phyloP scores from a whole-genome alignment of 2,329 filamentous ascomycete genomes.

The Mollisia scopiformis region DNA sequence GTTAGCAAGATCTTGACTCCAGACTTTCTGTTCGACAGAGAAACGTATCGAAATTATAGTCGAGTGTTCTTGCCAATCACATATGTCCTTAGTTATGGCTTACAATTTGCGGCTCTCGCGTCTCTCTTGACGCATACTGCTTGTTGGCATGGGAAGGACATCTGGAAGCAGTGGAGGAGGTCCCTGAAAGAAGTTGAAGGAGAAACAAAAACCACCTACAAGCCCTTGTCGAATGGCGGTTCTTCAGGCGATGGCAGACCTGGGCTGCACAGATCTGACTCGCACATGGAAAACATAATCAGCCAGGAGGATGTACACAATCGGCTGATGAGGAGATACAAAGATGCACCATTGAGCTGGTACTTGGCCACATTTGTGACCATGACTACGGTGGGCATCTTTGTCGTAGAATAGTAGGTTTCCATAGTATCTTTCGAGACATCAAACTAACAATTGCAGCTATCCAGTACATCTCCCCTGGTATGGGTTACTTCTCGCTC shows the following conservation, averaged over 20 bases:
- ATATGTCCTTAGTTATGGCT: conserved; percentile 83
- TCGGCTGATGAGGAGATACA: conserved; percentile 80
- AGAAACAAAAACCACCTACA: conserved; percentile 53
- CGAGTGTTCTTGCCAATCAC: conserved; percentile 85
- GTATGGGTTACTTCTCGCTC: conserved; percentile 81
- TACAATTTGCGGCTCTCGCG: conserved; percentile 83
- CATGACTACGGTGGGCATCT: conserved; percentile 80
- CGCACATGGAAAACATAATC: conserved; percentile 54
- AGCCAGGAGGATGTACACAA: conserved; percentile 82
- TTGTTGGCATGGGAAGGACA: conserved; percentile 85
- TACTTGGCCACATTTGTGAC: conserved; percentile 75
- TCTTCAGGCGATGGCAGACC: conserved; percentile 15
- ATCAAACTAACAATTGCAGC: conserved; percentile 44
- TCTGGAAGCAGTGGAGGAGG: conserved; percentile 74
- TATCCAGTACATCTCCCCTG: conserved; percentile 83
- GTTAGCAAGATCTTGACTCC: conserved; percentile 78
- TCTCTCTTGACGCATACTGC: conserved; percentile 79
- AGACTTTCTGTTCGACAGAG: conserved; percentile 77
- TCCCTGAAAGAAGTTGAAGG: conserved; percentile 66
- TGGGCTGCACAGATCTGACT: conserved; percentile 42
- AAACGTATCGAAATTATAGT: conserved; percentile 80
- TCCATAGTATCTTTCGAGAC: not conserved
- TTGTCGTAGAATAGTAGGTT: conserved; percentile 80
- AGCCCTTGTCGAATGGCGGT: conserved; percentile 44
- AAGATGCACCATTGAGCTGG: conserved; percentile 81